Evolutionary conservation across 441 rosid genomes (phyloP), one percentile per base, ranked within the genome.

Genomic region (Melastoma candidum): DNA sequence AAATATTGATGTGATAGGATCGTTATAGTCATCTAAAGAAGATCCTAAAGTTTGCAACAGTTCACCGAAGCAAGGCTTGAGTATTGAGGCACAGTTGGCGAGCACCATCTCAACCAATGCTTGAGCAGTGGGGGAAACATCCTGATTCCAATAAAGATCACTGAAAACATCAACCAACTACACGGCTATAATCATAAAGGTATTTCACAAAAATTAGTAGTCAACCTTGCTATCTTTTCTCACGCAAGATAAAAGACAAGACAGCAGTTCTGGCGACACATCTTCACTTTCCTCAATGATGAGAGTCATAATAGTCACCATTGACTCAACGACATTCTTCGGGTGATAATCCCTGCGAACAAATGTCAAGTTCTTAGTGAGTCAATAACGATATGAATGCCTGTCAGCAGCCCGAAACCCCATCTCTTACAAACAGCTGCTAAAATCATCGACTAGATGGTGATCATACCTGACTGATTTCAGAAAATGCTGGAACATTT

Each of bases 261-360:
- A 82, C 54, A 95, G 87, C 57, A 90, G 73, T 67, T 90, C 87
- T 11, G 60, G 53, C 29, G 98, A 74, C 51, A 90, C 78, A 52
- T 90, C 98, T 78, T 95, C 99, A 63, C 97, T 95, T 81, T 95
- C 99, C 69, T 90, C 96, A 53, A 95, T 62, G 39, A 95, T 96
- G 59, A 90, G 95, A 49, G 74, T 75, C 98, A 90, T 90, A 54
- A 90, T 83, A 57, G 87, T 85, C 80, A 79, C 95, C 97, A 95
- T 90, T 25, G 92, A 85, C 12, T 83, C 62, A 67, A 77, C 74
- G 51, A 95, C 87, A 70, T 73, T 78, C 58, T 69, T 95, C 12
- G 90, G 63, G 64, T 90, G 98, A 72, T 77, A 57, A 61, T 87
- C 98, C 75, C 99, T 90, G 80, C 36, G 3, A 29, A 29, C 5